Evolutionary conservation across 768 basidiomycete species (phyloP).

Genomic region (Filobasidium wieringae): DNA sequence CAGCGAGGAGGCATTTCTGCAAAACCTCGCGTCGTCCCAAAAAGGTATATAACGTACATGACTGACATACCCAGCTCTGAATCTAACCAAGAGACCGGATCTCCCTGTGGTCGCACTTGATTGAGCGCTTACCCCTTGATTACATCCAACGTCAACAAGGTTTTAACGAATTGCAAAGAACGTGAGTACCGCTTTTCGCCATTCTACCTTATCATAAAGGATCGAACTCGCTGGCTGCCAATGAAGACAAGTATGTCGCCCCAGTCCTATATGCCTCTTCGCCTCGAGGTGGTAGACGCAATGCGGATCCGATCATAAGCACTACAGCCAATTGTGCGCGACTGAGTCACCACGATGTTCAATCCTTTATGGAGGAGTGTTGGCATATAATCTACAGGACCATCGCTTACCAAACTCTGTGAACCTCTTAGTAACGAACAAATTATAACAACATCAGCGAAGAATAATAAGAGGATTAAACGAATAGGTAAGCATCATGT

Average conservation of each 20-base stretch:
- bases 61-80: no score
- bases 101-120: conserved; percentile 1
- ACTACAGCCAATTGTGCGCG: conserved; percentile 10
- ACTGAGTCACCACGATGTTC: conserved; percentile 4
- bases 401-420: not conserved
- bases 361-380: not conserved
- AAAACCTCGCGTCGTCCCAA: no score
- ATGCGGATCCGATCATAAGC: conserved; percentile 8
- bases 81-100: no score
- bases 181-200: not conserved
- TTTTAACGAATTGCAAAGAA: not conserved
- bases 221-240: not conserved
- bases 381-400: not conserved
- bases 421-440: not conserved
- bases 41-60: no score
- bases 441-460: not conserved
- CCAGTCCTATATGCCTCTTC: conserved; percentile 13
- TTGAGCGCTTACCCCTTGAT: not conserved
- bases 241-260: conserved; percentile 12
- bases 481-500: not conserved
- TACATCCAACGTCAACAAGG: not conserved
- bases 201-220: not conserved
- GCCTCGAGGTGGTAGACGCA: conserved; percentile 10
- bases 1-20: no score
- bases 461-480: not conserved